A percentile compares a stretch with the other conserved stretches of the same genome.
Conservation (phyloP, 768 basidiomycete genomes). For the Dioszegia aurantiaca region DNA sequence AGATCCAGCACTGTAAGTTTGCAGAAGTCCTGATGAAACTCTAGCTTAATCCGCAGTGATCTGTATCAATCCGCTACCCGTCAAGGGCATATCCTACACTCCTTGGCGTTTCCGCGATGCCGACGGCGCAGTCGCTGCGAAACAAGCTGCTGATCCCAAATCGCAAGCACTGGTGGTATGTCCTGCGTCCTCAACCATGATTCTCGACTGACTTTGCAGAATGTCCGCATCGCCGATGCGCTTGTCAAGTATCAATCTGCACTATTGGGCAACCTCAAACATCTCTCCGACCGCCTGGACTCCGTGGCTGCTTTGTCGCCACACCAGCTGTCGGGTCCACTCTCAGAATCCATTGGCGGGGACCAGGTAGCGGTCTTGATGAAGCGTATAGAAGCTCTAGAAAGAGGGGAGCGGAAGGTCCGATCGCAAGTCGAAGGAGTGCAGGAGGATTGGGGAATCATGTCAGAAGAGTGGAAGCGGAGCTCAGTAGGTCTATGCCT, state of each 20-base stretch:
- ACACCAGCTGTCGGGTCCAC: background rate
- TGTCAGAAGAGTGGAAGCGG: conserved; percentile 8
- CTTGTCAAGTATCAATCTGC: conserved; percentile 50
- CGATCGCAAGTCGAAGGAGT: conserved; percentile 8
- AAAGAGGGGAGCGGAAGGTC: conserved; percentile 12
- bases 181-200: background rate
- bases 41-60: conserved; percentile 40
- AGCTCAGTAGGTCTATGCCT: background rate
- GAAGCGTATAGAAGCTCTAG: conserved; percentile 12
- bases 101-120: conserved; percentile 50
- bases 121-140: conserved; percentile 37
- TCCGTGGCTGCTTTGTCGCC: background rate
- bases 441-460: conserved; percentile 7
- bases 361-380: background rate
- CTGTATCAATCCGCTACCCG: conserved; percentile 47
- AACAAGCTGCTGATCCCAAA: conserved; percentile 20
- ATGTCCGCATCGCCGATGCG: conserved; percentile 46
- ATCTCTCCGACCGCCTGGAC: conserved; percentile 15
- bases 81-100: conserved; percentile 42
- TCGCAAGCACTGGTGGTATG: conserved; percentile 13
- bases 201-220: conserved; percentile 20
- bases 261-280: conserved; percentile 41
- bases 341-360: background rate
- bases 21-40: background rate
- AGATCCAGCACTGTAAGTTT: conserved; percentile 52